Conservation (phyloP, 306 rosid species). For the Trichosanthes truncata region DNA sequence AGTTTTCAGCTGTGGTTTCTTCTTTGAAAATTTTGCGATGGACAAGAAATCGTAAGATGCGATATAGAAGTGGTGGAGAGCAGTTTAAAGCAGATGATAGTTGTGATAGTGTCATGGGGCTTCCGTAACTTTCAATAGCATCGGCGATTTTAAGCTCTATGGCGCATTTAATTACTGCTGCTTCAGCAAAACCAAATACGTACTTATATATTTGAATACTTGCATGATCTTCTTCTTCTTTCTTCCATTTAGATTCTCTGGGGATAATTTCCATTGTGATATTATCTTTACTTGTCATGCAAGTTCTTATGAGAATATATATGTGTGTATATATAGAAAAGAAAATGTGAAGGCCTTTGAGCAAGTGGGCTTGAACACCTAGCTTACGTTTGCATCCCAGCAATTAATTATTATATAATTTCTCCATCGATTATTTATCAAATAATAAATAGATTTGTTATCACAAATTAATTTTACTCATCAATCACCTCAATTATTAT, state of each 20-base stretch:
- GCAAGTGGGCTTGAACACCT: too few relatives aligned
- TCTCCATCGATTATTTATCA: too few relatives aligned
- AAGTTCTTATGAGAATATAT: too few relatives aligned
- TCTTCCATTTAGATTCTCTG: not conserved
- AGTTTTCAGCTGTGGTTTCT: not conserved
- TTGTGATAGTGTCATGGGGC: not conserved
- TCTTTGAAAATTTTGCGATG: not conserved
- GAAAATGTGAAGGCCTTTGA: too few relatives aligned
- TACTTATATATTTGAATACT: not conserved
- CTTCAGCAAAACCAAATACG: not conserved
- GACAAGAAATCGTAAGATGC: not conserved
- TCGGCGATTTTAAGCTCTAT: not conserved
- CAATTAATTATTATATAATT: too few relatives aligned
- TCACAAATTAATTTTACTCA: not conserved
- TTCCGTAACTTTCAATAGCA: not conserved
- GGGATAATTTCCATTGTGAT: not conserved
- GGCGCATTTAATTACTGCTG: not conserved
- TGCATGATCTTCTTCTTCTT: not conserved
- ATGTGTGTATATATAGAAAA: too few relatives aligned
- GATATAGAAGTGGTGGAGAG: not conserved
- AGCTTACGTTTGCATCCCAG: too few relatives aligned
- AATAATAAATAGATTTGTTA: too few relatives aligned
- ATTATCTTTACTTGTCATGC: not conserved
- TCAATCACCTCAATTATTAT: not conserved
- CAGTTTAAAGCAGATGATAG: not conserved